phyloP scores from a whole-genome alignment of 2,329 filamentous ascomycete species.

The Curvularia verruculosa region DNA sequence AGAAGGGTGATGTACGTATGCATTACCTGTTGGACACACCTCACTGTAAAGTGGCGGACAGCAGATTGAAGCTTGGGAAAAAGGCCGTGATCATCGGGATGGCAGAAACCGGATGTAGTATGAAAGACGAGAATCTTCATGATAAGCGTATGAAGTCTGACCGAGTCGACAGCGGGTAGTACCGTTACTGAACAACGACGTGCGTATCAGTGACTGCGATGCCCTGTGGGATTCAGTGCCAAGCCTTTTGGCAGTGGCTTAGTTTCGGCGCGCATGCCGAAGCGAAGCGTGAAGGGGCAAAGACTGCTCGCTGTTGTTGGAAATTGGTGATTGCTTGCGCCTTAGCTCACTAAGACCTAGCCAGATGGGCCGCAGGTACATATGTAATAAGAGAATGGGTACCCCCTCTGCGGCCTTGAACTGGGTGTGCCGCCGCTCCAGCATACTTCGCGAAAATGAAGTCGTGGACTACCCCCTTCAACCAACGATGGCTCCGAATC shows the following conservation, averaged over 20 bases:
- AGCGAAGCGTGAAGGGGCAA: not conserved
- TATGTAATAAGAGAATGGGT: not conserved
- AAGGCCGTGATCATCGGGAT: not conserved
- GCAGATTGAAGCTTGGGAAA: not conserved
- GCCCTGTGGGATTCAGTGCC: not conserved
- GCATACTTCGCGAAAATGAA: not conserved
- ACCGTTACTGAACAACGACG: not conserved
- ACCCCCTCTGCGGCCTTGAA: not conserved
- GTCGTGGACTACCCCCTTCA: not conserved
- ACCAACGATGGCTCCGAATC: not conserved
- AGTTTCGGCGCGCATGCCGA: not conserved
- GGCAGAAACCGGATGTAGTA: not conserved
- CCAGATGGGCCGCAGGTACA: not conserved
- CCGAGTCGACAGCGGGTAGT: not conserved
- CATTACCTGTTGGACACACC: too few species aligned
- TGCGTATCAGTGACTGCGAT: not conserved
- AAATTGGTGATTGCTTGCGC: not conserved
- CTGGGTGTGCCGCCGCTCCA: not conserved
- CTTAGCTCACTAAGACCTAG: not conserved
- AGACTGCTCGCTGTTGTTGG: not conserved
- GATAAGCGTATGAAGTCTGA: not conserved
- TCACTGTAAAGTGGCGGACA: not conserved
- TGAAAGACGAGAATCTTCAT: not conserved
- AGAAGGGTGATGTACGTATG: not conserved
- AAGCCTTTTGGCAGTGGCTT: not conserved